Base-by-base conservation (phyloP, 768 basidiomycete genomes). In the Tylopilus felleus region DNA sequence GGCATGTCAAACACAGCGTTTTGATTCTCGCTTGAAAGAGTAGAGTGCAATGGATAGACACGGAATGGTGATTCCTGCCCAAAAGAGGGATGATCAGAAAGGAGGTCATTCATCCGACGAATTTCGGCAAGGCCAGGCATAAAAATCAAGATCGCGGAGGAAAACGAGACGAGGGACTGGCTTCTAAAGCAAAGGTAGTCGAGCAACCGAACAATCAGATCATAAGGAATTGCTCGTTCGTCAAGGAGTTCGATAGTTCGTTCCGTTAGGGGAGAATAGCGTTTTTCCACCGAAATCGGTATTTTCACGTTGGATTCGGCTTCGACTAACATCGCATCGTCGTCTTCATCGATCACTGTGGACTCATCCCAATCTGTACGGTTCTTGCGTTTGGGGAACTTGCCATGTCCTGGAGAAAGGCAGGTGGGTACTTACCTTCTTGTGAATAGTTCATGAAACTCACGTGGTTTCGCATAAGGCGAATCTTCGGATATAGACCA, bases 91-190 rank as follows among this genome's bases (percentile, higher is more conserved):
- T 99, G 95, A 49, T 89, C 88, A 41, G 75, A 72, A 23, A 98
- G 76, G 45, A 88, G 73, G 61, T 98, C 95, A 61, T 85, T 86
- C 57, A 99, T 69, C 23, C 88, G 83, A 33, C 95, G 84, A 52
- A 99, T 99, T 72, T 97, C 95, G 29, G 85, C 91, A 56, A 99
- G 74, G 39, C 96, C 96, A 22, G 96, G 95, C 81, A 98, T 84
- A 72, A 99, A 99, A 56, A 99, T 75, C 36, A 99, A 76, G 42
- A 92, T 79, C 2, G 96, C 96, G 3, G 82, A 72, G 3, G 93
- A 95, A 71, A 83, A 93, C 1, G 68, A 51, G 16, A 58, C 49
- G 49, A 84, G 79, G 2, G 68, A 58, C 3, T 62, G 58, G 57
- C 88, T 81, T 44, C 84, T 80, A 60, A 90, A 87, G 67, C 94